phyloP scores from a whole-genome alignment of 1,284 basidiomycete species.

The Pyrrhoderma lamaoense region DNA sequence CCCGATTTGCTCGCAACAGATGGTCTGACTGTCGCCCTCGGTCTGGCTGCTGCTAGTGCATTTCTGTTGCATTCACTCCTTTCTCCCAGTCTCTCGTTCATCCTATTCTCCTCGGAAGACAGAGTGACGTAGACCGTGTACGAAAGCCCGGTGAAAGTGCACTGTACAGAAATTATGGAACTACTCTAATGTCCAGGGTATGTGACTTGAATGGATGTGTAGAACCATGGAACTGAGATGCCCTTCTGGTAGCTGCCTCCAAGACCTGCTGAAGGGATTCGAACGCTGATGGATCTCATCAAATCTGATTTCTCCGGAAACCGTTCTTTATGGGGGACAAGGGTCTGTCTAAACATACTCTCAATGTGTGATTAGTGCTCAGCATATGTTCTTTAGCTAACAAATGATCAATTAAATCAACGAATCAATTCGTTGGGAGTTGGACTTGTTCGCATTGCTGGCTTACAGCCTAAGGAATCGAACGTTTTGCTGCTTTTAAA shows the following conservation, averaged over 20 bases:
- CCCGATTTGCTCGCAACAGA: slow-evolving; percentile 60
- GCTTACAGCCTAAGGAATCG: slow-evolving; percentile 54
- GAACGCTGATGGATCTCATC: slow-evolving; percentile 58
- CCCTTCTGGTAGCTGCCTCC: slow-evolving; percentile 50
- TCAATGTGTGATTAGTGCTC: background rate
- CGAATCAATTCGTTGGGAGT: slow-evolving; percentile 60
- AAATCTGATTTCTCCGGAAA: slow-evolving; percentile 56
- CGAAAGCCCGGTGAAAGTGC: slow-evolving; percentile 69
- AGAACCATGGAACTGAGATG: background rate
- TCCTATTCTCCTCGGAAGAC: slow-evolving; percentile 72
- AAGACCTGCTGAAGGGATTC: slow-evolving; percentile 61
- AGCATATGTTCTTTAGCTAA: slow-evolving; percentile 40
- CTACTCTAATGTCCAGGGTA: slow-evolving; percentile 70
- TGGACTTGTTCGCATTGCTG: slow-evolving; percentile 53
- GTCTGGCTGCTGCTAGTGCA: slow-evolving; percentile 62
- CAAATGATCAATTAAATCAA: slow-evolving; percentile 57
- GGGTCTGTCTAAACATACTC: slow-evolving; percentile 34
- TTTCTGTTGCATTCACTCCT: slow-evolving; percentile 70
- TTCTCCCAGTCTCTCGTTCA: slow-evolving; percentile 76
- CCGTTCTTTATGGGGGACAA: slow-evolving; percentile 69
- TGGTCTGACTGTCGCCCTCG: slow-evolving; percentile 67
- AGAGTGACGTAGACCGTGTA: slow-evolving; percentile 76
- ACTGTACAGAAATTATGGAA: slow-evolving; percentile 75
- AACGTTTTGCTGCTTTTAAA: slow-evolving; percentile 66
- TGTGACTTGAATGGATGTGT: slow-evolving; percentile 23